A percentile compares a stretch with the other conserved stretches of the same genome.
Evolutionary conservation across 2,329 filamentous ascomycete species (phyloP).

Genomic region (Claviceps fusiformis): DNA sequence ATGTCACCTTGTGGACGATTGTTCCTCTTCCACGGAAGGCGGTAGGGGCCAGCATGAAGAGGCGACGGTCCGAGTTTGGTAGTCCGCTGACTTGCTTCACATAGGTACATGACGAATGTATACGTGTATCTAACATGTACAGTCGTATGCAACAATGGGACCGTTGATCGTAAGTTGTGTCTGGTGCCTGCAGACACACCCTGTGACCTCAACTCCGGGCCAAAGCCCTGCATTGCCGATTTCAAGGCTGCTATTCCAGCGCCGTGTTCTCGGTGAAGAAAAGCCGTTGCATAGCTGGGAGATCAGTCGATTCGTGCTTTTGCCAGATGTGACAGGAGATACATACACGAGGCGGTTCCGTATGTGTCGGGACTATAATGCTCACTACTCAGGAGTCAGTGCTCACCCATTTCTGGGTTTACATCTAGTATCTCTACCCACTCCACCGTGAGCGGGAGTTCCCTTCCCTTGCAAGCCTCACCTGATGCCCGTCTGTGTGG

Average conservation of each 20-base stretch:
- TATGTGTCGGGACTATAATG: too few species aligned
- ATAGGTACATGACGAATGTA: background rate
- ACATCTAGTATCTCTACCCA: background rate
- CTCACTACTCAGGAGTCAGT: too few species aligned
- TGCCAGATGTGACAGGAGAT: background rate
- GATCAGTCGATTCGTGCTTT: background rate
- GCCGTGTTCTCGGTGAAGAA: background rate
- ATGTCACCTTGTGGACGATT: background rate
- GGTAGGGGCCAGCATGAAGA: background rate
- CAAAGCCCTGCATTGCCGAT: background rate
- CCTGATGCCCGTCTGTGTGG: background rate
- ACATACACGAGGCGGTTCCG: background rate
- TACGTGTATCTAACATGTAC: background rate
- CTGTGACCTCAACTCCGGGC: background rate
- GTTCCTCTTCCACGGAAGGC: background rate
- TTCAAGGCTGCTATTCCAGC: background rate
- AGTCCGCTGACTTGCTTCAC: background rate
- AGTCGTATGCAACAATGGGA: background rate
- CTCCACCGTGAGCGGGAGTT: slow-evolving; percentile 3
- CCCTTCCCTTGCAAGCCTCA: slow-evolving; percentile 2
- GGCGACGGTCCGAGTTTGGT: too few species aligned
- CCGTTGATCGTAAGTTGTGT: background rate
- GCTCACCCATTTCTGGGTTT: background rate
- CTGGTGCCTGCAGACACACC: background rate
- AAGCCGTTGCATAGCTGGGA: background rate